phyloP scores from a whole-genome alignment of 768 basidiomycete species.

The Artomyces pyxidatus region DNA sequence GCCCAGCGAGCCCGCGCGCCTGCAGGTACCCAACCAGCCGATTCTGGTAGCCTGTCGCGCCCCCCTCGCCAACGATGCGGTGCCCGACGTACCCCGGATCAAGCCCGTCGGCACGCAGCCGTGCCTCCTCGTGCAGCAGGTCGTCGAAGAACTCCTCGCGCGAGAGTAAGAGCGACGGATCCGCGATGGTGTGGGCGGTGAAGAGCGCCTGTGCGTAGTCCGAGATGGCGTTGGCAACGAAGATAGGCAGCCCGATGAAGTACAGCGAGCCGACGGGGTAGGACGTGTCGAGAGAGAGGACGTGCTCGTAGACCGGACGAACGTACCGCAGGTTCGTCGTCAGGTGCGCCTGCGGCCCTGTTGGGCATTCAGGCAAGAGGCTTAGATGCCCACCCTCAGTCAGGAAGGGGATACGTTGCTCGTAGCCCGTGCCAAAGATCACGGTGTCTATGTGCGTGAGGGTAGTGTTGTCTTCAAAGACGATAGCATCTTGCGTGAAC shows the following conservation, averaged over 20 bases:
- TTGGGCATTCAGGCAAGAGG: no score
- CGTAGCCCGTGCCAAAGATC: conserved; percentile 49
- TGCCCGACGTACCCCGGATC: conserved; percentile 47
- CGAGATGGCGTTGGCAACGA: conserved; percentile 39
- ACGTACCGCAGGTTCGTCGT: conserved; percentile 46
- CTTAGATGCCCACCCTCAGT: conserved; percentile 16
- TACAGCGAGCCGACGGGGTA: conserved; percentile 44
- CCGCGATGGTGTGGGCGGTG: conserved; percentile 35
- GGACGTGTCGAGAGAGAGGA: conserved; percentile 40
- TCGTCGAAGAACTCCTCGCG: conserved; percentile 28
- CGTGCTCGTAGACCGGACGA: conserved; percentile 45
- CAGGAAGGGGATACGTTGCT: conserved; percentile 44
- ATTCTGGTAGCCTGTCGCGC: no score
- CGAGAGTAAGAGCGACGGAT: conserved; percentile 32
- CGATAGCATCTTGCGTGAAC: conserved; percentile 35
- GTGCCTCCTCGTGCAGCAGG: conserved; percentile 34
- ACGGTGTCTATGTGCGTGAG: conserved; percentile 36
- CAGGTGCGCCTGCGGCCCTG: conserved; percentile 20
- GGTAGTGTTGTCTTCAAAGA: conserved; percentile 40
- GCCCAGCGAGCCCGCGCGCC: no score
- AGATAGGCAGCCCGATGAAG: conserved; percentile 45
- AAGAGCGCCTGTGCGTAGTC: conserved; percentile 45
- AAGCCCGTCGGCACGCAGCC: conserved; percentile 30
- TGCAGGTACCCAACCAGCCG: no score
- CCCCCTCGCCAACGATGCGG: no score